Base-by-base conservation (phyloP, 2,329 filamentous ascomycete genomes). In the Colletotrichum cuscutae region DNA sequence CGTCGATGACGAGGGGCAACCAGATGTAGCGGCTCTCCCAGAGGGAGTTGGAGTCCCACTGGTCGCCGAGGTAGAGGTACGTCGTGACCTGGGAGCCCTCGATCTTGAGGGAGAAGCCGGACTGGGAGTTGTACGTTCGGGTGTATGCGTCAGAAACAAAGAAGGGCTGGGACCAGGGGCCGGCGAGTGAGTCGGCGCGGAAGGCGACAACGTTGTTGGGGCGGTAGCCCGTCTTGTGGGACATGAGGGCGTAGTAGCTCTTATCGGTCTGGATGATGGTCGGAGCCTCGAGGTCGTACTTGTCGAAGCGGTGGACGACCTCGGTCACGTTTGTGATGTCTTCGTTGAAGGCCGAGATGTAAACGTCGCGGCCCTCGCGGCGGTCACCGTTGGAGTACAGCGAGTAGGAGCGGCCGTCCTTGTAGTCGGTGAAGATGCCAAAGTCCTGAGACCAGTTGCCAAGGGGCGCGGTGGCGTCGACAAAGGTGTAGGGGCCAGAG, bases 401-500 rank as follows among this genome's bases (percentile, higher is more conserved):
- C 0, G 89, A 84, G 72, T 91, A 91, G 0, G 86, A 85, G 0
- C 84, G 83, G 12, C 88, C 88, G 54, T 89, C 85, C 70, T 89
- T 90, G 79, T 88, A 88, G 75, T 91, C 89, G 4, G 87, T 89
- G 74, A 91, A 91, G 26, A 90, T 81, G 11, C 89, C 89, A 58
- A 90, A 91, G 68, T 91, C 89, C 74, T 91, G 89, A 0, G 87
- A 90, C 89, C 89, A 91, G 78, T 91, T 91, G 1, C 89, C 89
- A 0, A 91, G 84, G 0, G 89, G 89, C 0, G 85, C 81, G 0
- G 85, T 86, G 1, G 88, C 89, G 53, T 87, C 83, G 15, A 89
- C 81, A 71, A 90, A 90, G 2, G 77, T 83, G 77, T 90, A 90
- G 0, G 89, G 89, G 0, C 89, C 89, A 0, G 81, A 82, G 67